phyloP scores from a whole-genome alignment of 805 yeast genomes.

The Metschnikowia aberdeeniae region DNA sequence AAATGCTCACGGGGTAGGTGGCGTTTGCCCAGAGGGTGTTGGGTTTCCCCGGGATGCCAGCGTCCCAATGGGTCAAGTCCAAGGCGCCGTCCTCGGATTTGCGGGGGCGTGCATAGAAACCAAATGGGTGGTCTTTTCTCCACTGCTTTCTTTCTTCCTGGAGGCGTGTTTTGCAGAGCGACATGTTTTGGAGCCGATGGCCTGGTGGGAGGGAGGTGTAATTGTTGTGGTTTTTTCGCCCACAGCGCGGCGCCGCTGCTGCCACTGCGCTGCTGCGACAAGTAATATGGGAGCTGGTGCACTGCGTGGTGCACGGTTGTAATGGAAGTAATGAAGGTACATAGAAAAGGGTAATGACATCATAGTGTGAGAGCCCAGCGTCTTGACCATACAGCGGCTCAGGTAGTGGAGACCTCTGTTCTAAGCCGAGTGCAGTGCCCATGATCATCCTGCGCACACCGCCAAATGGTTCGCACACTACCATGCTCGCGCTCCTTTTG shows the following conservation, averaged over 20 bases:
- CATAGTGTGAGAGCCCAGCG: too few species aligned
- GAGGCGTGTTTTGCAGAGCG: constrained; percentile 73
- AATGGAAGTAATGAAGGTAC: too few species aligned
- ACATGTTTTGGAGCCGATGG: constrained; percentile 19
- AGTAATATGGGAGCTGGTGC: too few species aligned
- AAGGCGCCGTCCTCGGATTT: constrained; percentile 79
- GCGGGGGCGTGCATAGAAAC: constrained; percentile 88
- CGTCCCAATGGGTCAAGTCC: constrained; percentile 84
- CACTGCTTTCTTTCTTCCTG: constrained; percentile 96
- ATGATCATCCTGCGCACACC: too few species aligned
- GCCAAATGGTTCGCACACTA: too few species aligned
- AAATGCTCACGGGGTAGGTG: constrained; percentile 76
- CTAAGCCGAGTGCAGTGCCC: too few species aligned
- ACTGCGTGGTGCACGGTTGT: too few species aligned
- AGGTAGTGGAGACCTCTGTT: too few species aligned
- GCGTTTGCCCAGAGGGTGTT: constrained; percentile 88
- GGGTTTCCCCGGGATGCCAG: constrained; percentile 93
- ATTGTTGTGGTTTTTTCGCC: neutral
- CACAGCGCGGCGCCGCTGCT: neutral
- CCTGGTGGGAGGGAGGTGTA: neutral
- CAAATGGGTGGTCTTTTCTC: constrained; percentile 98
- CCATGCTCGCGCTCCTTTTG: too few species aligned
- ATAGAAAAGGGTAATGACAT: too few species aligned
- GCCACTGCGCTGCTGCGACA: neutral
- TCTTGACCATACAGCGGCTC: too few species aligned